A percentile compares a stretch with the other conserved stretches of the same genome.
Conservation (phyloP, 2,329 filamentous ascomycete genomes). For the Ascochyta viciae-villosae region DNA sequence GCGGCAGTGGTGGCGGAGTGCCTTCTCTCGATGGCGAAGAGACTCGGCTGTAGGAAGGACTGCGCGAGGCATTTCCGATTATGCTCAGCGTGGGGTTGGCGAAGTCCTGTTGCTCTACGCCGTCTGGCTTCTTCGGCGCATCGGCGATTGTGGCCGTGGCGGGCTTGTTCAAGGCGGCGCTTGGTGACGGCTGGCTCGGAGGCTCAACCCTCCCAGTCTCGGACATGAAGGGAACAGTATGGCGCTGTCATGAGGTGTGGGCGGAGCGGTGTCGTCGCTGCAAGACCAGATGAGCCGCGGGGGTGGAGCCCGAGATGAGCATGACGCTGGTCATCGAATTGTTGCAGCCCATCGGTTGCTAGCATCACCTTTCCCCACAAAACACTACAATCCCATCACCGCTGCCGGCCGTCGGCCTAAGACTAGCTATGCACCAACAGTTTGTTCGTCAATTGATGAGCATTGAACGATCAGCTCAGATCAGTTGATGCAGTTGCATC, state of each 20-base stretch:
- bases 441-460: no score
- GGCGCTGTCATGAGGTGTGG: slow-evolving; percentile 27
- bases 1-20: slow-evolving; percentile 63
- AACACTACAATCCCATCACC: slow-evolving; percentile 11
- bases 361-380: neutral
- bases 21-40: slow-evolving; percentile 51
- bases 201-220: slow-evolving; percentile 38
- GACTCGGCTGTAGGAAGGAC: slow-evolving; percentile 31
- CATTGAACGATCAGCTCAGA: no score
- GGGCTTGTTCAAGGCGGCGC: slow-evolving; percentile 38
- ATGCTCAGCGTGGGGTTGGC: slow-evolving; percentile 44
- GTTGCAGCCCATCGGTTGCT: slow-evolving; percentile 1
- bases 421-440: no score
- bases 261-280: slow-evolving; percentile 5
- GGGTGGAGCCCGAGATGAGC: slow-evolving; percentile 6
- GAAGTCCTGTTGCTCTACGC: slow-evolving; percentile 40
- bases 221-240: slow-evolving; percentile 32
- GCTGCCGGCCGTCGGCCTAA: no score
- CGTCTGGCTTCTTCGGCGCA: slow-evolving; percentile 27
- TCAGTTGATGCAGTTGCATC: no score
- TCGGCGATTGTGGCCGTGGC: slow-evolving; percentile 46
- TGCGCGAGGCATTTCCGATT: slow-evolving; percentile 37
- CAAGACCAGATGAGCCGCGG: slow-evolving; percentile 1
- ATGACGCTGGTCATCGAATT: slow-evolving; percentile 9
- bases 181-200: slow-evolving; percentile 23